Evolutionary conservation across 1,284 basidiomycete species (phyloP), one percentile per base, ranked within the genome.

Genomic region (Ganoderma multipileum): DNA sequence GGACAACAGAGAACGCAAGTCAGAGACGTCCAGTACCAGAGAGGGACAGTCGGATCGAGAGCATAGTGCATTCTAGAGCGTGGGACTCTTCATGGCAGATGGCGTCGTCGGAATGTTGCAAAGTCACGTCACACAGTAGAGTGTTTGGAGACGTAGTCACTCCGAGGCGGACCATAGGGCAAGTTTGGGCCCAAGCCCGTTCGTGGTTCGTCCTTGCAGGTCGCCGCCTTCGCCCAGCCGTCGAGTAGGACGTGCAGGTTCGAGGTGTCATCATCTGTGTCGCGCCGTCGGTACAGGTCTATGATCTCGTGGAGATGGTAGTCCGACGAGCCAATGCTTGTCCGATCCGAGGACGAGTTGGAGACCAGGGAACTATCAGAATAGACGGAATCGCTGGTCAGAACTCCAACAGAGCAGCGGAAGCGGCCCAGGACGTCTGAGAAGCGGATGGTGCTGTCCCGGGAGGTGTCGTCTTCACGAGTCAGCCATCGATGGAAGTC

Each of bases 361-460:
- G 54, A 55, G 8, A 20, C 57, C 12, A 38, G 11, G 28, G 57
- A 36, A 12, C 16, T 38, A 11, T 59, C 5, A 12, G 47, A 52
- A 26, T 52, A 52, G 47, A 11, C 36, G 12, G 57, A 36, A 16
- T 55, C 30, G 5, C 57, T 8, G n/a, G 39, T 23, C 26, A 23
- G n/a, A 6, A 60, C 23, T 5, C 8, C 33, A 33, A 33, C 33
- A 33, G 38, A 28, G 59, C 38, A 64, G 23, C 50, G 58, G 44
- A 64, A 69, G 52, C 61, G 58, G 42, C 61, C 68, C 18, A 69
- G 54, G 47, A 69, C 55, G 33, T 61, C 65, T n/a, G 55, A 50
- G 42, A 59, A 59, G 58, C 23, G 58, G 12, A 60, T 23, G 23
- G 38, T 28, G 39, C 38, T 41, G n/a, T 60, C 58, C 20, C 38